Evolutionary conservation across 805 yeast species (phyloP), one percentile per base, ranked within the genome.

Genomic region (Jamesozyma piceae): DNA sequence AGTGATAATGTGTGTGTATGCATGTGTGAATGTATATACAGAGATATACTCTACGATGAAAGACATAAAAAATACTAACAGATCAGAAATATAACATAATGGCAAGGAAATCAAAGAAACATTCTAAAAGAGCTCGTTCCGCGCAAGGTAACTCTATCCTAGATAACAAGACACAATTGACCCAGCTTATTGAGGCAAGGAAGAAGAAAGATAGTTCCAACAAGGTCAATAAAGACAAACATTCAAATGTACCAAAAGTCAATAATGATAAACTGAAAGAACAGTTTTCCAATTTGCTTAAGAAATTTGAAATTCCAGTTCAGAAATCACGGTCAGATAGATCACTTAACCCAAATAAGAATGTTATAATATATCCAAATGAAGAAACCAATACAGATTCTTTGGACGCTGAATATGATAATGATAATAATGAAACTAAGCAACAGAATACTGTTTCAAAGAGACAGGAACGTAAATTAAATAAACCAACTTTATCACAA

Each of bases 401-500:
- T 14, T 6, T 28, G 15, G 14, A 24, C 13, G 18, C n/a, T 2
- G 36, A 14, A 13, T 17, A 17, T 15, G 29, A 14, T 14, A 27
- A 51, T 24, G 59, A 55, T 4, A 57, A 48, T 21, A 58, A 54
- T n/a, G 45, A 42, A 18, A 24, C 28, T 24, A 18, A 14, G 6
- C 29, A 14, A 1, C 29, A 14, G 2, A 18, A 32, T 21, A 17
- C 13, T 30, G 32, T 22, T 3, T 55, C 62, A 3, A 76, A 71
- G 43, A 69, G 75, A 42, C 79, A 81, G 55, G 63, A 69, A 21
- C 68, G 78, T 35, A 70, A 70, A 46, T 54, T 62, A 37, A 68
- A 72, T 39, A 79, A 80, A 50, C 73, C 86, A 0, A 74, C 92
- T 1, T 60, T 90, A 14, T 77, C 89, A 0, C 67, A 70, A 8